Evolutionary conservation across 768 basidiomycete species (phyloP), one percentile per base, ranked within the genome.

Genomic region (Lyophyllum semitale): DNA sequence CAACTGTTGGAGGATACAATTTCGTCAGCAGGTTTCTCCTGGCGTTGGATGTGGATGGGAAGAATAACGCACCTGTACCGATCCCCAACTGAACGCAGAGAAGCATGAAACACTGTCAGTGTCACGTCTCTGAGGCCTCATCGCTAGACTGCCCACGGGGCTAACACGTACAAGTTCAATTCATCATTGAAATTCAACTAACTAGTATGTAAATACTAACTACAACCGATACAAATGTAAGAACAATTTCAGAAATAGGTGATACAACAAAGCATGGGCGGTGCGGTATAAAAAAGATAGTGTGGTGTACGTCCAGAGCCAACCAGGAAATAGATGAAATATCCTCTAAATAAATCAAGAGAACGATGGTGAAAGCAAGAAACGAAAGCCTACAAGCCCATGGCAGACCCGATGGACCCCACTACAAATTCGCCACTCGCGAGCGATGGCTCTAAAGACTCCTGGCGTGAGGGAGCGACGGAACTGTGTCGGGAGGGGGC

Each of bases 381-480:
- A 44, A 20, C 9, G 3, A 26, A 17, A 18, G 20, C 38, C 47
- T 63, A 77, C 37, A 76, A 65, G 33, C 71, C 73, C 65, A 82
- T 70, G 27, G 71, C 71, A 44, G 78, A 77, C 18, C 73, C 69
- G 52, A 81, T 63, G n/a, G 83, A 84, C 46, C 76, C 71, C 18
- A 78, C 76, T 13, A 71, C 69, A 11, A 73, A 78, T n/a, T 58
- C 67, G 40, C 70, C 64, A 12, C 66, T n/a, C n/a, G n/a, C n/a
- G n/a, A n/a, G 64, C 33, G 70, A 70, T 2, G 66, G 64, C 12
- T 56, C 57, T 5, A 61, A 51, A 45, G 63, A 66, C 44, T 57
- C 66, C 23, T 52, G 40, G 25, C 59, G 65, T 11, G 67, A 64
- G 33, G 62, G 59, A 1, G 59, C 59, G 37, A 59, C 59, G n/a